Base-by-base conservation (phyloP, 1,139 yeast species). In the Keqinozyma sinolaborantium region DNA sequence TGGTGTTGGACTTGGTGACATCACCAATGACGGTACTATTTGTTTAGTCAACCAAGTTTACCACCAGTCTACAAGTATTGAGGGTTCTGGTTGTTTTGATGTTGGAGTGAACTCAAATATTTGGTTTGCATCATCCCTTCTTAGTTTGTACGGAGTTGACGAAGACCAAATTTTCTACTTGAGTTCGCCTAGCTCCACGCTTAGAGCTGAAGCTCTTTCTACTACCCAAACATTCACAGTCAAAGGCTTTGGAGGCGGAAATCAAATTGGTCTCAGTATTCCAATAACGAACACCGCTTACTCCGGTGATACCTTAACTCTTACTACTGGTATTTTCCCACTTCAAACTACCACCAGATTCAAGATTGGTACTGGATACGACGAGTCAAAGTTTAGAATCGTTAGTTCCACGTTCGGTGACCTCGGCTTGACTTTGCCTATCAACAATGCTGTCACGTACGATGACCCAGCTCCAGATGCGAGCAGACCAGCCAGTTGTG, bases 221-320 rank as follows among this genome's bases (percentile, higher is more conserved):
- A 34, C 44, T 28, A 31, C 38, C 9, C 53, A 45, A 30, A 46
- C 56, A 7, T 52, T 44, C 41, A 42, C 35, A 5, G 58, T 60
- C 29, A 46, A 45, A 14, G 64, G 63, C 10, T 60, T 50, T 36
- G 65, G 65, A 29, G 41, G 43, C 31, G 57, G 57, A 8, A 60
- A 56, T 31, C 35, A 41, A 10, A 46, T 58, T 31, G 56, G 58
- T 25, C 31, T 56, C 20, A 44, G 41, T 33, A 31, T 44, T 14
- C 39, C 55, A 12, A 38, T 54, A 41, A 26, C 16, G 4, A 31
- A 38, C 8, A 35, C 4, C 14, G 3, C 24, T 3, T 34, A 34
- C 26, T 2, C 26, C 26, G 37, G 35, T 16, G 25, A 25, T 10
- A 34, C 32, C 10, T 34, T 34, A 35, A 38, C 42, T 3, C 32